phyloP scores from a whole-genome alignment of 179 eudicot species.

The Silene noctiflora region DNA sequence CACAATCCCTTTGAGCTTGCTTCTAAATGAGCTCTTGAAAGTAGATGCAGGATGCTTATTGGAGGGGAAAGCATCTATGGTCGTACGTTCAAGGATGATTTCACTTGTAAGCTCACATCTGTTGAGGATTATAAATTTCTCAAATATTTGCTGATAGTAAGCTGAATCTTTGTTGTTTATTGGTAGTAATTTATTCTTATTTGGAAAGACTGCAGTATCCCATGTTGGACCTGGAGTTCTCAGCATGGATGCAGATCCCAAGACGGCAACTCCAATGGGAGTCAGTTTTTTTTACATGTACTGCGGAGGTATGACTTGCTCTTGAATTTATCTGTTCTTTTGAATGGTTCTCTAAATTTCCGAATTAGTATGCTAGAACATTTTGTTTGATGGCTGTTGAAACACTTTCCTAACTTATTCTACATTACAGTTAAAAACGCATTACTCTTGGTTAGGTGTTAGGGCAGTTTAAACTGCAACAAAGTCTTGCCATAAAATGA shows the following conservation, averaged over 20 bases:
- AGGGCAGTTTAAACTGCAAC: not conserved
- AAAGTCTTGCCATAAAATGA: too few relatives aligned
- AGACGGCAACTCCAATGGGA: slow-evolving; percentile 61
- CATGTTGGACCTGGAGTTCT: slow-evolving; percentile 82
- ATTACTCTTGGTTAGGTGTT: not conserved
- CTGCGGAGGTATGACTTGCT: slow-evolving; percentile 61
- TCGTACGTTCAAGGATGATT: too few relatives aligned
- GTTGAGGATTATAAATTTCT: too few relatives aligned
- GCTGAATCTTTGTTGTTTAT: too few relatives aligned
- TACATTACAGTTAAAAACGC: not conserved
- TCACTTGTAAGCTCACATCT: too few relatives aligned
- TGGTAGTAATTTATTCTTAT: too few relatives aligned
- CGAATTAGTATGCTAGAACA: not conserved
- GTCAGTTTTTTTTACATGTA: slow-evolving; percentile 89
- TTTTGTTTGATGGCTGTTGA: not conserved
- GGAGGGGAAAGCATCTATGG: too few relatives aligned
- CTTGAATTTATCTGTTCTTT: not conserved
- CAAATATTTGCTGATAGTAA: too few relatives aligned
- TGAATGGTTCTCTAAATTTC: not conserved
- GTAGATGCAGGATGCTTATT: too few relatives aligned
- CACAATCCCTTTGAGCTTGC: too few relatives aligned
- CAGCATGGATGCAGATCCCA: slow-evolving; percentile 99
- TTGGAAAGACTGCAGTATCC: slow-evolving; percentile 45
- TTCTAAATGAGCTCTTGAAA: too few relatives aligned
- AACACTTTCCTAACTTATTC: not conserved